A percentile compares a stretch with the other conserved stretches of the same genome.
phyloP scores from a whole-genome alignment of 306 rosid species.

The Trifolium subterraneum region DNA sequence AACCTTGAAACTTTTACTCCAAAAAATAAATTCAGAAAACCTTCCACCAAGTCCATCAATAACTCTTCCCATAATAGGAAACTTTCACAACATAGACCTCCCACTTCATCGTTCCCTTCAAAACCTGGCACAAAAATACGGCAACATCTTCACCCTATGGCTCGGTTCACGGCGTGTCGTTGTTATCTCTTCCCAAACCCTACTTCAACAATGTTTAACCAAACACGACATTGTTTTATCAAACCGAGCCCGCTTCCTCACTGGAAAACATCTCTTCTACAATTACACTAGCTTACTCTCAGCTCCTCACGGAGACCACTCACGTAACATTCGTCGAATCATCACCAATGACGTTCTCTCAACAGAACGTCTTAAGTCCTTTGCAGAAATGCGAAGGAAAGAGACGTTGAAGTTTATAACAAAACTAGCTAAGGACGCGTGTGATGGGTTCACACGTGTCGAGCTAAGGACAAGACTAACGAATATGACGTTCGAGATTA shows the following conservation, averaged over 20 bases:
- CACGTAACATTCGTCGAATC: conserved; percentile 75
- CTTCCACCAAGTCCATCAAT: conserved; percentile 60
- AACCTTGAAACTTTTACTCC: background rate
- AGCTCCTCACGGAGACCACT: conserved; percentile 59
- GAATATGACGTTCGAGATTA: conserved; percentile 53
- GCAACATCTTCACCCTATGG: conserved; percentile 46
- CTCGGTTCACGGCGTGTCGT: conserved; percentile 44
- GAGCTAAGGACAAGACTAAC: conserved; percentile 39
- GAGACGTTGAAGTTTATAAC: conserved; percentile 42
- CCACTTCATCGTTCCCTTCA: conserved; percentile 51
- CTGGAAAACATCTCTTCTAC: conserved; percentile 58
- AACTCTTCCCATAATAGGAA: conserved; percentile 62
- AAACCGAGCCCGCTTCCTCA: conserved; percentile 45
- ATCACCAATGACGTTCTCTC: conserved; percentile 58
- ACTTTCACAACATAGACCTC: conserved; percentile 53
- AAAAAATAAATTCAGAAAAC: conserved; percentile 6
- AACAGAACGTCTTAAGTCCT: conserved; percentile 40
- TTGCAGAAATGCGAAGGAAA: conserved; percentile 41
- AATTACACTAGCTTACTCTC: conserved; percentile 47
- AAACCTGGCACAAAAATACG: conserved; percentile 31
- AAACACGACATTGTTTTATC: conserved; percentile 61
- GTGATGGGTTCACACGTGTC: conserved; percentile 22
- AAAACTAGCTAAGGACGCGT: conserved; percentile 8
- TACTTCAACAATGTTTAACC: conserved; percentile 61
- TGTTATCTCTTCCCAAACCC: conserved; percentile 45